A percentile compares a stretch with the other conserved stretches of the same genome.
These are phyloP conservation scores for Paragyromitra xinjiangensis DNA, from an alignment of 495 filamentous ascomycete genomes.

Conservation along the genomic window DNA sequence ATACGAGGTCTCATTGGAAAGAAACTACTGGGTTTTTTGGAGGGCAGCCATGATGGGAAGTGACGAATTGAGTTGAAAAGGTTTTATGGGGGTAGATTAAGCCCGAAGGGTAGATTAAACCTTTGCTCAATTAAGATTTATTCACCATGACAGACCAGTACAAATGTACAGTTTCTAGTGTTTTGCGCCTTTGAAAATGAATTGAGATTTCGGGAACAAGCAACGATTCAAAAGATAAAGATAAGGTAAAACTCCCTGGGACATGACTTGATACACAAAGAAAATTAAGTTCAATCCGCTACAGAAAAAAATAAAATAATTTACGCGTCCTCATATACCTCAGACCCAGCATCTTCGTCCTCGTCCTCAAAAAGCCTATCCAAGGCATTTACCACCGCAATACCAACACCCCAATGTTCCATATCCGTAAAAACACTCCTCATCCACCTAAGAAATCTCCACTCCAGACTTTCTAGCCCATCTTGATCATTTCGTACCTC, in stretches of 20 bases:
- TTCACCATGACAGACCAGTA: no score
- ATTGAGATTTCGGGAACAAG: background rate
- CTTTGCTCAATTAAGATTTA: no score
- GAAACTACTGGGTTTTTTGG: no score
- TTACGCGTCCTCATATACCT: constrained; percentile 34
- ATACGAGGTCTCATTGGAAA: no score
- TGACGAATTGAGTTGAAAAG: no score
- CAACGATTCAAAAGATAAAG: background rate
- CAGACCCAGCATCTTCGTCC: constrained; percentile 36
- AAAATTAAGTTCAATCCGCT: background rate
- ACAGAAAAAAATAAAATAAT: constrained; percentile 7
- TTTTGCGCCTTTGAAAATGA: background rate
- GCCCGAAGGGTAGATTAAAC: no score
- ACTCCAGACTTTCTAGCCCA: constrained; percentile 50
- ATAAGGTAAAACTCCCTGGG: background rate
- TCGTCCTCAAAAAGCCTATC: constrained; percentile 49
- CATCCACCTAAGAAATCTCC: constrained; percentile 56
- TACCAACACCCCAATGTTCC: constrained; percentile 53
- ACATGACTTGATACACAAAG: background rate
- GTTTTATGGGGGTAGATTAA: no score
- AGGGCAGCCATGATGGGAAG: no score
- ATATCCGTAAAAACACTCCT: constrained; percentile 53
- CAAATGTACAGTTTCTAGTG: background rate
- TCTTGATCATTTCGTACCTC: constrained; percentile 52
- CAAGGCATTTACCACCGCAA: constrained; percentile 49